Evolutionary conservation across 371 early-diverging fungal species (phyloP), one percentile per base, ranked within the genome.

Genomic region (Nematocida major): DNA sequence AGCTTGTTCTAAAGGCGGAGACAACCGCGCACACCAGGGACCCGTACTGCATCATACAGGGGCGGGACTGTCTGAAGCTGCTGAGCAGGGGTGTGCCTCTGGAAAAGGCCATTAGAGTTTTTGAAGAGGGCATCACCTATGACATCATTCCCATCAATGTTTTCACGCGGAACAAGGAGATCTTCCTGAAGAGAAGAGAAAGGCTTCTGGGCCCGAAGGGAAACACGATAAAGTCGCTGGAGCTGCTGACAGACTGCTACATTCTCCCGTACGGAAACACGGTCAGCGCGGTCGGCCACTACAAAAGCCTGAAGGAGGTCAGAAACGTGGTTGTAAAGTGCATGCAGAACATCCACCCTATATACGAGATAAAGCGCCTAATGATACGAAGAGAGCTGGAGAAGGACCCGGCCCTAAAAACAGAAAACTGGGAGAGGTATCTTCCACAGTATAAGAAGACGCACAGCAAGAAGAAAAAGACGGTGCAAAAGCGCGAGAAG

Each of bases 311-410:
- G 38, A 92, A 93, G 83, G 89, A 91, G 63, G 90, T 92, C 24
- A 89, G 94, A 43, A 86, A 90, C 45, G 90, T 99, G 51, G 89
- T 96, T 0, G 79, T 91, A 32, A 95, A 95, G 84, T 95, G 96
- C 81, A 92, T 99, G 91, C 92, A 93, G 78, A 99, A 99, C 84
- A 87, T 96, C 34, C 99, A 99, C 83, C 99, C 99, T 18, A 93
- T 97, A 78, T 97, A 96, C 85, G 93, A 96, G 82, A 95, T 99
- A 84, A 97, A 97, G 86, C 88, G 88, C 86, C 79, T 97, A 42
- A 96, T 99, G 94, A 93, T 96, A 82, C 93, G 93, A 80, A 89
- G 93, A 59, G 96, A 99, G 82, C 86, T 99, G 36, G 92, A 91
- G 36, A 94, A 94, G 82, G 97, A 97, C 85, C 91, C 91, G 0